Evolutionary conservation across 2,329 filamentous ascomycete species (phyloP).

Genomic region (Aspergillus calidoustus): DNA sequence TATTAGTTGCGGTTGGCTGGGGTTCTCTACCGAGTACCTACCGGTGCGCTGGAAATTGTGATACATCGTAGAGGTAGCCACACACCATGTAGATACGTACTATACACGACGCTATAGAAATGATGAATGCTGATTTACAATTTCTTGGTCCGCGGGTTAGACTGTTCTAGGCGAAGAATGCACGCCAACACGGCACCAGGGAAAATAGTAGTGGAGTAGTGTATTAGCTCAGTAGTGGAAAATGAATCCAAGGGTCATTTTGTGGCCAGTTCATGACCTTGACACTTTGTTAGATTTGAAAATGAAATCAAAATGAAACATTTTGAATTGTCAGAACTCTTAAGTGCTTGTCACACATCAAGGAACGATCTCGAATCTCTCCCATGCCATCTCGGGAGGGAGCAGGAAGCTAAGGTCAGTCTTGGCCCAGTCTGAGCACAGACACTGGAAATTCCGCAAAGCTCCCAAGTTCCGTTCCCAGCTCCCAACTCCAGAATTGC

Average conservation of each 20-base stretch:
- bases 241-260: background rate
- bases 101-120: conserved; percentile 8
- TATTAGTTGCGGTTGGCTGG: background rate
- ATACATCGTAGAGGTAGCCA: background rate
- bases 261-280: background rate
- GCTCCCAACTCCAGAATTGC: background rate
- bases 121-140: background rate
- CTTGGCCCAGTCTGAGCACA: conserved; percentile 7
- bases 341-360: background rate
- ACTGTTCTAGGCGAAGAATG: background rate
- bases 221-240: background rate
- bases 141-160: background rate
- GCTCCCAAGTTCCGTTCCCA: background rate
- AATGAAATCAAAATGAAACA: background rate
- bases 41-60: background rate
- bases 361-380: conserved; percentile 6
- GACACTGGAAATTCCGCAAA: conserved; percentile 9
- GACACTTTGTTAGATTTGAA: background rate
- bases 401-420: conserved; percentile 3
- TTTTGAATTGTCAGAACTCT: background rate
- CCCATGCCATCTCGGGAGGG: conserved; percentile 18
- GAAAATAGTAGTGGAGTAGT: background rate
- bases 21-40: background rate
- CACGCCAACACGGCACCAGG: background rate
- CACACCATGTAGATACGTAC: background rate